These are phyloP conservation scores for Trametes polyzona DNA, from an alignment of 1,284 basidiomycete genomes.

Conservation along the genomic window DNA sequence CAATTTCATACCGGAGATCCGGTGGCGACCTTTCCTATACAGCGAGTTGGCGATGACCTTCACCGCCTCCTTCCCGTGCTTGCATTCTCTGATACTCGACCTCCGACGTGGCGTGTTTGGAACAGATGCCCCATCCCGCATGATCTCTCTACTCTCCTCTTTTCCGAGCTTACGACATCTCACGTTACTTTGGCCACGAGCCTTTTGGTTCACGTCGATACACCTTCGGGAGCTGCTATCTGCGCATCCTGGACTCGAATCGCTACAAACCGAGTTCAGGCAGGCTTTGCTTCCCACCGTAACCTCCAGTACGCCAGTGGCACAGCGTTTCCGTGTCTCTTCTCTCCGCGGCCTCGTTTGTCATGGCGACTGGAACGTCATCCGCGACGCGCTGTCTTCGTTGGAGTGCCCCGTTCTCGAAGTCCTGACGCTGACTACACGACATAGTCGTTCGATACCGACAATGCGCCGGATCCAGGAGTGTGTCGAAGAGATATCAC, in stretches of 20 bases:
- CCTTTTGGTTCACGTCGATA: not conserved
- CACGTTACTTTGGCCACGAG: not conserved
- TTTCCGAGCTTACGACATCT: not conserved
- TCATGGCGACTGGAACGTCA: not conserved
- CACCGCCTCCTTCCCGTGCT: no score
- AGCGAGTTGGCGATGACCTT: no score
- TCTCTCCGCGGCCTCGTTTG: not conserved
- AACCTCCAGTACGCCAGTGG: no score
- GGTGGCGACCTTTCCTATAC: no score
- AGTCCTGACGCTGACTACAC: not conserved
- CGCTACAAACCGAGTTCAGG: not conserved
- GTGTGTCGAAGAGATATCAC: not conserved
- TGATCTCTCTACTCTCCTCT: not conserved
- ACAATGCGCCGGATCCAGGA: not conserved
- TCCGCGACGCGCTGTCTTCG: not conserved
- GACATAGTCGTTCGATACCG: not conserved
- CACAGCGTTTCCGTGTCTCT: not conserved
- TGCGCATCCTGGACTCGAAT: not conserved
- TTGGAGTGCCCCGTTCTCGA: not conserved
- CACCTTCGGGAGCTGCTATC: not conserved
- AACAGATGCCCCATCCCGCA: no score
- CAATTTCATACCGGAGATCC: no score
- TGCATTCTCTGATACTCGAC: no score
- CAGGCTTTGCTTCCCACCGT: not conserved
- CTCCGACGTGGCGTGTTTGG: no score